phyloP scores from a whole-genome alignment of 306 rosid genomes.

The Quercus engelmannii region DNA sequence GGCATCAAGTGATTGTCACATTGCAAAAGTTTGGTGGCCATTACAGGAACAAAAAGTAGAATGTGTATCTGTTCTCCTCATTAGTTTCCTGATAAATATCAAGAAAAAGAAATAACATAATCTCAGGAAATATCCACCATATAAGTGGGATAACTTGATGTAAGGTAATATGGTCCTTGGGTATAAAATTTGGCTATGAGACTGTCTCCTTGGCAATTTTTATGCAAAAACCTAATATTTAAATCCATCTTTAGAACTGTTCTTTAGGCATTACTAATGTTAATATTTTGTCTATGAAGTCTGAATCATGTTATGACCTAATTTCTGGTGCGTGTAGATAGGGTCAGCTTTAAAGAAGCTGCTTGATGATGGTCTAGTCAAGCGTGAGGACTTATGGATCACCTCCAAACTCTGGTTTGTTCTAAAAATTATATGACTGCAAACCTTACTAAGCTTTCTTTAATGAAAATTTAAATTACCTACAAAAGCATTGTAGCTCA shows the following conservation, averaged over 20 bases:
- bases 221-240: not conserved
- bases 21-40: not conserved
- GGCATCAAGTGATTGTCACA: not conserved
- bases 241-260: not conserved
- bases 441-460: not conserved
- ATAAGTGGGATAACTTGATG: not conserved
- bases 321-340: constrained; percentile 31
- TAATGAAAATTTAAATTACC: not conserved
- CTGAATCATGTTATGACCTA: not conserved
- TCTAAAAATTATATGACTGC: not conserved
- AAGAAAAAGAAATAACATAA: not conserved
- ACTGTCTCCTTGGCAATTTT: not conserved
- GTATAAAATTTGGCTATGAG: not conserved
- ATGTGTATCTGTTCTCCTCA: not conserved
- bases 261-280: not conserved
- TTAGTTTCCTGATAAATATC: not conserved
- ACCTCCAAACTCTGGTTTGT: constrained; percentile 76
- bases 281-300: not conserved
- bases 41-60: not conserved
- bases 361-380: constrained; percentile 58
- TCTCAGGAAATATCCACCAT: not conserved
- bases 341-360: constrained; percentile 62
- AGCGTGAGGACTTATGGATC: constrained; percentile 70
- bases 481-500: too few species aligned
- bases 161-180: not conserved